phyloP scores from a whole-genome alignment of 2,329 filamentous ascomycete species.

The Phaeosphaeriaceae sp. region DNA sequence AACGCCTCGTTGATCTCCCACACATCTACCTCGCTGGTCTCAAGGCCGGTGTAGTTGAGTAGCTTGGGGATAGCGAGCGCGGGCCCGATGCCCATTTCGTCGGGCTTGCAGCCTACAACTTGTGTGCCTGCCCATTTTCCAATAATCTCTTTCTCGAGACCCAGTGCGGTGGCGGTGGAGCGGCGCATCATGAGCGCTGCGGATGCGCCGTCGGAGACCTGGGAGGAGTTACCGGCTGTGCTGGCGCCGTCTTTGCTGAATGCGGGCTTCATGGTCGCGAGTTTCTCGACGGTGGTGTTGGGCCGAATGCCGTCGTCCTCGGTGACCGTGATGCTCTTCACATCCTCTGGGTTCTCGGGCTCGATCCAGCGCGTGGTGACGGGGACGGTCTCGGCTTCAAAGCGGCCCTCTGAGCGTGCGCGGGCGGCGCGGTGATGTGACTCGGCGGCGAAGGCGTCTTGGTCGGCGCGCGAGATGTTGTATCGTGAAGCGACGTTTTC shows the following conservation, averaged over 20 bases:
- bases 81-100: conserved; percentile 94
- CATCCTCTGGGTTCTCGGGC: conserved; percentile 59
- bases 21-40: conserved; percentile 74
- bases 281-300: conserved; percentile 71
- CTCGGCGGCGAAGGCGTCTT: conserved; percentile 81
- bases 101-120: conserved; percentile 80
- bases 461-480: conserved; percentile 74
- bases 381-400: conserved; percentile 80
- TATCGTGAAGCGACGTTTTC: conserved; percentile 88
- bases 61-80: conserved; percentile 86
- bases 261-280: conserved; percentile 83
- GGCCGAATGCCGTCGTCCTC: conserved; percentile 85
- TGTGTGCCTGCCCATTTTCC: conserved; percentile 83
- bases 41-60: conserved; percentile 72
- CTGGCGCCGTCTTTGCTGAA: conserved; percentile 78
- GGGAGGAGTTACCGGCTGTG: conserved; percentile 85
- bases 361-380: conserved; percentile 76
- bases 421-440: conserved; percentile 76
- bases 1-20: conserved; percentile 95
- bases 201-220: conserved; percentile 88
- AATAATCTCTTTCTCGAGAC: conserved; percentile 73
- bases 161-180: conserved; percentile 77
- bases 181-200: conserved; percentile 85
- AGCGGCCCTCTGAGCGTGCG: conserved; percentile 74
- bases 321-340: conserved; percentile 71